Conservation (phyloP, 768 basidiomycete genomes). For the Lactarius hengduanensis region DNA sequence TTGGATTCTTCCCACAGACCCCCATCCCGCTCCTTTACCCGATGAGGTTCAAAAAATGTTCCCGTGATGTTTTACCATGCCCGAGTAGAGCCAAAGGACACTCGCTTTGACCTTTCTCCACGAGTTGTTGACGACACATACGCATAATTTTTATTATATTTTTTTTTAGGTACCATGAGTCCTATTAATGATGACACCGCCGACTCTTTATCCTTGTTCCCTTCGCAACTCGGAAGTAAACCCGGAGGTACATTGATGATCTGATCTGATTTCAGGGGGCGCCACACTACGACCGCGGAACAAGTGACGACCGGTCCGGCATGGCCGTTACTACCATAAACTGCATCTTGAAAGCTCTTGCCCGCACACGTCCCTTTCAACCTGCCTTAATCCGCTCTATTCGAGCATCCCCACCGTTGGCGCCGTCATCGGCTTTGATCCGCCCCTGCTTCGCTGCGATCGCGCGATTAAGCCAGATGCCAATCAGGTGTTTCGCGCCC, state of each 20-base stretch:
- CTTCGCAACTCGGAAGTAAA: not conserved
- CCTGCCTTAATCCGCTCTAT: not conserved
- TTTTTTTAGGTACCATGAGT: slow-evolving; percentile 9
- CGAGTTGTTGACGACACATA: not conserved
- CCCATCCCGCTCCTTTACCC: not conserved
- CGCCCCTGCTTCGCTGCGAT: not conserved
- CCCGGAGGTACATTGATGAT: not conserved
- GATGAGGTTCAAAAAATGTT: slow-evolving; percentile 9
- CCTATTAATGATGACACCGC: not conserved
- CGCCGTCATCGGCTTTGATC: not conserved
- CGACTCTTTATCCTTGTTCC: not conserved
- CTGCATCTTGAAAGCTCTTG: not conserved
- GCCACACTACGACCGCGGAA: not conserved
- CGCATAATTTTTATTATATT: slow-evolving; percentile 13
- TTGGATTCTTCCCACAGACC: not conserved
- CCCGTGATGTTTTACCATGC: slow-evolving; percentile 10
- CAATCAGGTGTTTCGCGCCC: not conserved
- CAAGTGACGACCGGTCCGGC: slow-evolving; percentile 8
- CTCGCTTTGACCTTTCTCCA: not conserved
- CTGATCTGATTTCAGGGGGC: not conserved
- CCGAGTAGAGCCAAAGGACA: slow-evolving; percentile 6
- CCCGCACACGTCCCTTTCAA: not conserved
- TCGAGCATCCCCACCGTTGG: not conserved
- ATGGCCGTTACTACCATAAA: not conserved
- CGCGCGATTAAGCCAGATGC: slow-evolving; percentile 7